phyloP scores from a whole-genome alignment of 1,284 basidiomycete species.

The Austropuccinia psidii region DNA sequence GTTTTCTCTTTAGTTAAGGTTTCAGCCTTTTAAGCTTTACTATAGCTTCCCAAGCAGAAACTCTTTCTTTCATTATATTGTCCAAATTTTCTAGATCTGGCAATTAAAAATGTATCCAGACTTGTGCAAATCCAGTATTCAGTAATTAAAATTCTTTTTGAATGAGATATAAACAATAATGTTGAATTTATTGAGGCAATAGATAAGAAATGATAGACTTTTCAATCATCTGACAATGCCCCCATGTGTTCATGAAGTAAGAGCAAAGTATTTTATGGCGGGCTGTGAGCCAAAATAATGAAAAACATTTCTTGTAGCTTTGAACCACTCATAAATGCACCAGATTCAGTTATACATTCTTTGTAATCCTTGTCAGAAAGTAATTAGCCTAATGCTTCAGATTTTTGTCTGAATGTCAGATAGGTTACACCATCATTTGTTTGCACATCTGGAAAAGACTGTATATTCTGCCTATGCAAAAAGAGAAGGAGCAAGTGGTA shows the following conservation, averaged over 20 bases:
- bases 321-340: not conserved
- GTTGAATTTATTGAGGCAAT: too few species aligned
- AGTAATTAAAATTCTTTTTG: too few species aligned
- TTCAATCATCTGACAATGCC: not conserved
- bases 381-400: not conserved
- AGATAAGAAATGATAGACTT: too few species aligned
- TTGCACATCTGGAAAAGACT: not conserved
- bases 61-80: too few species aligned
- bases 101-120: too few species aligned
- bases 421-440: not conserved
- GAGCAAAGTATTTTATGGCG: not conserved
- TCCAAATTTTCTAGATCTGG: too few species aligned
- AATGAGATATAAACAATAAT: too few species aligned
- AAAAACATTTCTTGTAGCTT: not conserved
- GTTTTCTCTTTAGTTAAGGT: too few species aligned
- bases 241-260: not conserved
- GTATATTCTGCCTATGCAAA: not conserved
- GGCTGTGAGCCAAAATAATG: not conserved
- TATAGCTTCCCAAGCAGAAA: too few species aligned
- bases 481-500: constrained; percentile 50
- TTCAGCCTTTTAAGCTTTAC: too few species aligned
- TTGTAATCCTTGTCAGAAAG: not conserved
- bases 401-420: not conserved
- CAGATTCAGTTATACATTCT: not conserved
- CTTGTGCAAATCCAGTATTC: too few species aligned